phyloP scores from a whole-genome alignment of 139 green algal genomes.

The Diplosphaera chodatii region DNA sequence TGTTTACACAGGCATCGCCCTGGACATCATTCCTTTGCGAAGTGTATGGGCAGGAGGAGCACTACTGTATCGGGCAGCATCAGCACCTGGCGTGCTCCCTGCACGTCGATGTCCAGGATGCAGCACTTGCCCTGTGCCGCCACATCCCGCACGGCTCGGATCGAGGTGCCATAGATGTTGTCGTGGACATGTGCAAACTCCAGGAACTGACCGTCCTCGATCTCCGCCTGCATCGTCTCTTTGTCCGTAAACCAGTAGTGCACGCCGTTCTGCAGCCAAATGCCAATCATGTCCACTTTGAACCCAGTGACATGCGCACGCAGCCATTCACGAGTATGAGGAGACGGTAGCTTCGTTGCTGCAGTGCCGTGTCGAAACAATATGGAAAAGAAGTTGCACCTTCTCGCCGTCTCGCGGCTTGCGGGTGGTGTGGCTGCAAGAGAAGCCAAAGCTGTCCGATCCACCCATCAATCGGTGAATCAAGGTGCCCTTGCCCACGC shows the following conservation, averaged over 20 bases:
- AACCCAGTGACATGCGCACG: too few species aligned
- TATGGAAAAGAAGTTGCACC: too few species aligned
- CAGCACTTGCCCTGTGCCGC: slow-evolving; percentile 48
- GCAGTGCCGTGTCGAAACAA: too few species aligned
- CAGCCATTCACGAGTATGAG: too few species aligned
- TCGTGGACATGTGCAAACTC: slow-evolving; percentile 81
- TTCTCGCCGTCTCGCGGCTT: slow-evolving; percentile 46
- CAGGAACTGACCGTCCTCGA: slow-evolving; percentile 66
- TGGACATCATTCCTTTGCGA: too few species aligned
- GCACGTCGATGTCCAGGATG: slow-evolving; percentile 84
- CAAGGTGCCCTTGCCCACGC: slow-evolving; percentile 85
- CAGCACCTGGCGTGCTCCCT: slow-evolving; percentile 44
- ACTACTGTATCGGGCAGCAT: too few species aligned
- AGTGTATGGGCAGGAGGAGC: too few species aligned
- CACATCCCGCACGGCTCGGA: slow-evolving; percentile 53
- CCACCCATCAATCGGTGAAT: slow-evolving; percentile 56
- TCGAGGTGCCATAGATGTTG: slow-evolving; percentile 80
- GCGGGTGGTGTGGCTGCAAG: slow-evolving; percentile 74
- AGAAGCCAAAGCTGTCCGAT: slow-evolving; percentile 65
- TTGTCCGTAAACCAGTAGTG: slow-evolving; percentile 77
- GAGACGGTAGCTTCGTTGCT: too few species aligned
- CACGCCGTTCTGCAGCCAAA: slow-evolving; percentile 62
- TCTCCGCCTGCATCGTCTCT: slow-evolving; percentile 63
- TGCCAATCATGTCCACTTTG: too few species aligned
- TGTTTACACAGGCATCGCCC: too few species aligned